A percentile compares a stretch with the other conserved stretches of the same genome.
phyloP scores from a whole-genome alignment of 108 stramenopile species.

The Cyclostephanos tholiformis region DNA sequence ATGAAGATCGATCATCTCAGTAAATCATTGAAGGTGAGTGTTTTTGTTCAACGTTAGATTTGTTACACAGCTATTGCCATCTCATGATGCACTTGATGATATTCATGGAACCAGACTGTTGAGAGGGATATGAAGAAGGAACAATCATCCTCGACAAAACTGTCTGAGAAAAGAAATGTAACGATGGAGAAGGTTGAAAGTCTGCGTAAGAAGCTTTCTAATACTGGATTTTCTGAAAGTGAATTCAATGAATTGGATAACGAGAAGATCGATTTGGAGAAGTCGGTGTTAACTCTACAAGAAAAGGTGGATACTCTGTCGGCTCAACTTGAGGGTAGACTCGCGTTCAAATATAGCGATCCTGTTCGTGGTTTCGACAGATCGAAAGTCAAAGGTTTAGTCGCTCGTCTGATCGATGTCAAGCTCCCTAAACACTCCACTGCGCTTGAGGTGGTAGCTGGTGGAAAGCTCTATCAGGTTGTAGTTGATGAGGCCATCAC shows the following conservation, averaged over 20 bases:
- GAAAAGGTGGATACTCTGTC: slow-evolving; percentile 76
- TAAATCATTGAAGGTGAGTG: slow-evolving; percentile 72
- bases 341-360: slow-evolving; percentile 92
- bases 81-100: slow-evolving; percentile 7
- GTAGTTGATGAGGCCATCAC: slow-evolving; percentile 97
- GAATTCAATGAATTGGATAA: slow-evolving; percentile 67
- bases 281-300: slow-evolving; percentile 52
- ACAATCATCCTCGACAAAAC: slow-evolving; percentile 66
- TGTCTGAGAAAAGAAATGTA: slow-evolving; percentile 61
- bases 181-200: slow-evolving; percentile 56
- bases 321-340: slow-evolving; percentile 84
- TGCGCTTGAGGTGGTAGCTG: slow-evolving; percentile 97
- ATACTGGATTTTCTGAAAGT: slow-evolving; percentile 61
- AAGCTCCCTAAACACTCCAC: slow-evolving; percentile 80
- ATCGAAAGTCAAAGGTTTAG: slow-evolving; percentile 92
- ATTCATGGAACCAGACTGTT: slow-evolving; percentile 52
- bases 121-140: slow-evolving; percentile 87
- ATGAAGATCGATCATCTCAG: slow-evolving; percentile 91
- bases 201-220: slow-evolving; percentile 46
- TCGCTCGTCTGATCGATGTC: slow-evolving; percentile 90
- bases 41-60: not conserved
- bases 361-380: slow-evolving; percentile 94
- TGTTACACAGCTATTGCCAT: not conserved
- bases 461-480: slow-evolving; percentile 94
- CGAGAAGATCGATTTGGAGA: slow-evolving; percentile 70